Evolutionary conservation across 2,329 filamentous ascomycete species (phyloP).

Genomic region (Thielaviopsis musarum): DNA sequence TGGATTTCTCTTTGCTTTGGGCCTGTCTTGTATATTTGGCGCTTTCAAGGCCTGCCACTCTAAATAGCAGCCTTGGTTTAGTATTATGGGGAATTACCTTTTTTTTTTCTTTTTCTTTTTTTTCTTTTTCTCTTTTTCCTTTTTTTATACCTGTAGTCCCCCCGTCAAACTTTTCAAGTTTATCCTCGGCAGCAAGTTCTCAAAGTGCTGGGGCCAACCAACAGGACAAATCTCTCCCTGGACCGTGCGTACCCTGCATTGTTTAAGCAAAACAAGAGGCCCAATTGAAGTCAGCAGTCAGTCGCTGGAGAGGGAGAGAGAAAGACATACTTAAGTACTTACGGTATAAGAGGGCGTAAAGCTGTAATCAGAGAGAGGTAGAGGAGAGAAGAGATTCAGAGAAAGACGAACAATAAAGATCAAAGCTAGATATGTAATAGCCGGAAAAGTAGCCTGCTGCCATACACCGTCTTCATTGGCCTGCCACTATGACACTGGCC

Average conservation of each 20-base stretch:
- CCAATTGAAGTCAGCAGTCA: not conserved
- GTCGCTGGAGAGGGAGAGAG: too few relatives aligned
- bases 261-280: not conserved
- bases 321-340: not conserved
- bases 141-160: not conserved
- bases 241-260: not conserved
- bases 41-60: not conserved
- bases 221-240: not conserved
- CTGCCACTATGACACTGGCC: not conserved
- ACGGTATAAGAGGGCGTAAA: not conserved
- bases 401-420: too few relatives aligned
- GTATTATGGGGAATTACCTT: not conserved
- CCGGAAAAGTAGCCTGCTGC: not conserved
- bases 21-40: not conserved
- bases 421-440: not conserved
- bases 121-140: not conserved
- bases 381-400: not conserved
- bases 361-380: too few relatives aligned
- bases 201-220: not conserved
- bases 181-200: not conserved
- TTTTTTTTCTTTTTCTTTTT: not conserved
- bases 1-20: conserved; percentile 1
- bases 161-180: not conserved
- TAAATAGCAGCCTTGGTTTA: not conserved
- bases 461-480: not conserved